Evolutionary conservation across 2,329 filamentous ascomycete genomes (phyloP), one percentile per base, ranked within the genome.

Genomic region (Botryosphaeria agaves): DNA sequence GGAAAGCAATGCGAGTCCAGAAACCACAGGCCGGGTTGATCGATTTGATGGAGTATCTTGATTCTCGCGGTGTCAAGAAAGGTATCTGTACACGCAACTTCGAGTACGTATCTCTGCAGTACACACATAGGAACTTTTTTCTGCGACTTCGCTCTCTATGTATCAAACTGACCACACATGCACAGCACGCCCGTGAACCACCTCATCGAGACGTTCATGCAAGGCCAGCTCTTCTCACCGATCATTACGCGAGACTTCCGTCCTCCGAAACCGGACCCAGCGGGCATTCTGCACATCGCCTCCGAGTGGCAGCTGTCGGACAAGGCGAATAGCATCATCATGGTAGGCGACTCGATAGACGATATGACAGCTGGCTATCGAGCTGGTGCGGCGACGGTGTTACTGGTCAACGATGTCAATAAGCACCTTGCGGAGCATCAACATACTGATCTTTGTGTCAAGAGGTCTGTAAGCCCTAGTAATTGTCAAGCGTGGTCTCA

Each of bases 51-150:
- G 57, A 69, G 33, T 92, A 89, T 50, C 71, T 95, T 12, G 75
- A 89, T 45, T 46, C 55, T 5, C 65, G 66, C 17, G 52, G 56
- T 5, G 51, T 94, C 18, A 71, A 61, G 41, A 89, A 91, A 53
- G 87, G 71, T 11, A 84, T 95, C 38, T 94, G 85, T 57, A 95
- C 89, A 2, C 69, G 89, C 46, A 95, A 98, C 59, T 95, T 94
- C 46, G 81, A 87, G 60, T 66, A 51, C 27, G 57, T n/a, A 27
- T 34, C 16, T 33, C 26, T 16, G 33, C 26, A 28, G 26, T n/a
- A n/a, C n/a, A n/a, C n/a, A 29, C 21, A 12, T 20, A 31, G 6
- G 20, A 33, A 14, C 9, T 18, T 9, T 29, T 23, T 12, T 7
- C 7, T 7, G 4, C 21, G 14, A 19, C 18, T 25, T 26, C 20